Evolutionary conservation across 2,329 filamentous ascomycete species (phyloP).

Genomic region (Penicillium hesseltinei): DNA sequence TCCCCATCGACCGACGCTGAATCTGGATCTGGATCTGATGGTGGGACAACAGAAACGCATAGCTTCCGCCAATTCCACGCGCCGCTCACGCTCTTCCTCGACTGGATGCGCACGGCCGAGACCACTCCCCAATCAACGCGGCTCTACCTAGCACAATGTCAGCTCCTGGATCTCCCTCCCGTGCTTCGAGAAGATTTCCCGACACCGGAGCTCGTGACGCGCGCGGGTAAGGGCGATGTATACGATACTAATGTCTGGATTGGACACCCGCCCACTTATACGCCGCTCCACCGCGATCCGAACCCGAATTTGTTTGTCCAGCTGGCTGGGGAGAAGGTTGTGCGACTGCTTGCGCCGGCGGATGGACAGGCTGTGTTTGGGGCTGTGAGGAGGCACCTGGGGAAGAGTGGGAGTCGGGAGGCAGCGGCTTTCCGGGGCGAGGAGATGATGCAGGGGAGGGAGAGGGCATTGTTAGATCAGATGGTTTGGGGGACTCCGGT

Average conservation of each 20-base stretch:
- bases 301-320: slow-evolving; percentile 94
- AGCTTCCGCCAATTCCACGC: slow-evolving; percentile 49
- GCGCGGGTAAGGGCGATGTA: slow-evolving; percentile 73
- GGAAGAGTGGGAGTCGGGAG: slow-evolving; percentile 31
- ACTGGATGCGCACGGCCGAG: slow-evolving; percentile 44
- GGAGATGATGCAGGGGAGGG: slow-evolving; percentile 87
- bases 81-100: slow-evolving; percentile 62
- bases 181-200: slow-evolving; percentile 65
- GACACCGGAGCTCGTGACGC: slow-evolving; percentile 61
- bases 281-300: slow-evolving; percentile 86
- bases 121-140: slow-evolving; percentile 28
- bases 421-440: slow-evolving; percentile 63
- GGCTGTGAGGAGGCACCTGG: slow-evolving; percentile 43
- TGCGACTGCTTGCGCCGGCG: slow-evolving; percentile 68
- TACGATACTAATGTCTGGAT: slow-evolving; percentile 88
- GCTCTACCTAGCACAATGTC: slow-evolving; percentile 86
- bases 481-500: slow-evolving; percentile 63
- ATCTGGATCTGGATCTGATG: neutral
- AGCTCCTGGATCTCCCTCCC: slow-evolving; percentile 66
- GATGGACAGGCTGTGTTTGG: slow-evolving; percentile 65
- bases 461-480: slow-evolving; percentile 64
- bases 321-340: slow-evolving; percentile 67
- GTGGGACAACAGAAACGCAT: slow-evolving; percentile 9
- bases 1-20: neutral
- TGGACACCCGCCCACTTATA: slow-evolving; percentile 80